A percentile compares a stretch with the other conserved stretches of the same genome.
phyloP scores from a whole-genome alignment of 352 stramenopile genomes.

The Globisporangium iwayamae region DNA sequence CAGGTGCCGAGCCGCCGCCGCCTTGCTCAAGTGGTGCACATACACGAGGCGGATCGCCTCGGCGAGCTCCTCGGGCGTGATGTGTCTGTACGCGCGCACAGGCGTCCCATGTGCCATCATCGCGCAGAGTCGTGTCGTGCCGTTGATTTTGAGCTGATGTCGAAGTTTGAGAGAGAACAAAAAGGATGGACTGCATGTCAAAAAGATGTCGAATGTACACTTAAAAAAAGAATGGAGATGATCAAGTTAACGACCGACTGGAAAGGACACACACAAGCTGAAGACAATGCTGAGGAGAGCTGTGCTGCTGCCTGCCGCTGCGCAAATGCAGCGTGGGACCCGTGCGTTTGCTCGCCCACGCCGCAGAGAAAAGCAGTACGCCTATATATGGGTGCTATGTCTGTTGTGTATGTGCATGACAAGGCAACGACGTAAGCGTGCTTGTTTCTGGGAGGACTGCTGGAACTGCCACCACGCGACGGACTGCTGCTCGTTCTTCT shows the following conservation, averaged over 20 bases:
- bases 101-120: background rate
- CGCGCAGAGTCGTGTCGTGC: no score
- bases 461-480: constrained; percentile 85
- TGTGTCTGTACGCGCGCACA: background rate
- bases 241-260: background rate
- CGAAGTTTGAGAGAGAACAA: background rate
- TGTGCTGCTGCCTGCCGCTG: constrained; percentile 28
- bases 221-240: background rate
- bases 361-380: constrained; percentile 23
- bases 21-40: background rate
- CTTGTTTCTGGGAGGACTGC: constrained; percentile 32
- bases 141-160: no score
- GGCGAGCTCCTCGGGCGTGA: background rate
- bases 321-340: constrained; percentile 11
- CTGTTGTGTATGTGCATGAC: background rate
- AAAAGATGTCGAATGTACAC: background rate
- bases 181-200: background rate
- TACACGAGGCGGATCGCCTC: background rate
- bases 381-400: no score
- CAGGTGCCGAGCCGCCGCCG: background rate
- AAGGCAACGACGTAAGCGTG: background rate
- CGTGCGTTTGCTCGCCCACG: constrained; percentile 19
- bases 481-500: constrained; percentile 84
- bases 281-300: constrained; percentile 26
- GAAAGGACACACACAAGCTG: no score